Conservation (phyloP, 352 stramenopile species). For the Globisporangium irregulare region DNA sequence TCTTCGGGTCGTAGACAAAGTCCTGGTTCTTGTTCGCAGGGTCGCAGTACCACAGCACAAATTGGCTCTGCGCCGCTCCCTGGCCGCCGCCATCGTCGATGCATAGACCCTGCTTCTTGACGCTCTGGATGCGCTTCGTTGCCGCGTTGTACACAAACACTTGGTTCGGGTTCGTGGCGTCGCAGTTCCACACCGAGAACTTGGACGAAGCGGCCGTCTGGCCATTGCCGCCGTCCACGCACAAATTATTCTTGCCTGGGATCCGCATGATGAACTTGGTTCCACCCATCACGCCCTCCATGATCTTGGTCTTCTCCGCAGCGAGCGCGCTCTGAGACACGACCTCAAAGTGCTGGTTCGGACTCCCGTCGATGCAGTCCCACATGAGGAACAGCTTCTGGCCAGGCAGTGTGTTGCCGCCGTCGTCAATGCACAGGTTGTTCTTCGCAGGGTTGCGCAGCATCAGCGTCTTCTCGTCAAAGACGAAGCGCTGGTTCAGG, state of each 20-base stretch:
- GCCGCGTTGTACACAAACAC: constrained; percentile 1
- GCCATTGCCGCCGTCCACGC: constrained; percentile 29
- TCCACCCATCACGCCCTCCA: too few relatives aligned
- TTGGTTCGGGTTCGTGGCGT: constrained; percentile 27
- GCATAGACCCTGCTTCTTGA: not conserved
- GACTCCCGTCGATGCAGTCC: constrained; percentile 3
- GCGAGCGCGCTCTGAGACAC: constrained; percentile 18
- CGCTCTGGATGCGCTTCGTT: not conserved
- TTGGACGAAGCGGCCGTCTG: constrained; percentile 13
- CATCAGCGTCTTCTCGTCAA: not conserved
- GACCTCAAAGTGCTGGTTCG: constrained; percentile 20
- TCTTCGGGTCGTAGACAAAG: constrained; percentile 26
- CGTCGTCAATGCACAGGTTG: not conserved
- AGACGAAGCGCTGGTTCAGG: constrained; percentile 34
- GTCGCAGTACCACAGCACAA: constrained; percentile 9
- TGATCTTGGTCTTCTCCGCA: constrained; percentile 4
- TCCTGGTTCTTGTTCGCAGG: constrained; percentile 12
- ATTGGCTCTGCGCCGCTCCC: not conserved
- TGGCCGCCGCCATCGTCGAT: constrained; percentile 1
- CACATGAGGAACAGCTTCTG: constrained; percentile 1
- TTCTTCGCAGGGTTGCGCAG: not conserved
- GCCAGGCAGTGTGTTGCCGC: not conserved
- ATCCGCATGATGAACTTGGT: constrained; percentile 19
- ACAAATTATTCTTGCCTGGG: constrained; percentile 26
- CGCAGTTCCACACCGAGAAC: constrained; percentile 17